A percentile compares a stretch with the other conserved stretches of the same genome.
phyloP scores from a whole-genome alignment of 2,329 filamentous ascomycete species.

The Ophiostoma pallidulum region DNA sequence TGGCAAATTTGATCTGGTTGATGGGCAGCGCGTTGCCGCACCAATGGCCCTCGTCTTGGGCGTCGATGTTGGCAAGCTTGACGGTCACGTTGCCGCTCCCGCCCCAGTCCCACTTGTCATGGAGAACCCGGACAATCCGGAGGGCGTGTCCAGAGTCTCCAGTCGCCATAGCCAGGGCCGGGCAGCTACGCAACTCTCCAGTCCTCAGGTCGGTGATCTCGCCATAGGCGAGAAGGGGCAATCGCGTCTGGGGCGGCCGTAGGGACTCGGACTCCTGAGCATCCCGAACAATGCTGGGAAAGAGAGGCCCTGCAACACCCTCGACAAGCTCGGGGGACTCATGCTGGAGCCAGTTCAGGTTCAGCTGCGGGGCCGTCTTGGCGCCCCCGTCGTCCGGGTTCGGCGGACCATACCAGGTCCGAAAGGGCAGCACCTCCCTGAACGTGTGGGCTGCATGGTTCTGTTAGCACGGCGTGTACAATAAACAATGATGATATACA shows the following conservation, averaged over 20 bases:
- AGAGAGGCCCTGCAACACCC: constrained; percentile 25
- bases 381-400: neutral
- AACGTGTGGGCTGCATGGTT: constrained; percentile 16
- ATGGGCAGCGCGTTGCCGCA: constrained; percentile 41
- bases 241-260: constrained; percentile 5
- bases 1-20: constrained; percentile 39
- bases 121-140: constrained; percentile 41
- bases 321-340: constrained; percentile 41
- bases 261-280: constrained; percentile 17
- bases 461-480: no score
- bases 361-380: constrained; percentile 18
- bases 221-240: constrained; percentile 45
- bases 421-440: constrained; percentile 21
- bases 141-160: constrained; percentile 52
- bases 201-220: constrained; percentile 36
- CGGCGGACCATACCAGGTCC: constrained; percentile 21
- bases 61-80: constrained; percentile 34
- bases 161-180: constrained; percentile 37
- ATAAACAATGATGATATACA: no score
- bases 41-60: constrained; percentile 42
- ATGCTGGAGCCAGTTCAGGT: constrained; percentile 42
- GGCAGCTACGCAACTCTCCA: constrained; percentile 20
- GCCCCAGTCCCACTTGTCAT: constrained; percentile 47
- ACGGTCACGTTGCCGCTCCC: constrained; percentile 36
- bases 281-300: constrained; percentile 29